Evolutionary conservation across 139 green algal genomes (phyloP), one percentile per base, ranked within the genome.

Genomic region (Coccomyxa sp.): DNA sequence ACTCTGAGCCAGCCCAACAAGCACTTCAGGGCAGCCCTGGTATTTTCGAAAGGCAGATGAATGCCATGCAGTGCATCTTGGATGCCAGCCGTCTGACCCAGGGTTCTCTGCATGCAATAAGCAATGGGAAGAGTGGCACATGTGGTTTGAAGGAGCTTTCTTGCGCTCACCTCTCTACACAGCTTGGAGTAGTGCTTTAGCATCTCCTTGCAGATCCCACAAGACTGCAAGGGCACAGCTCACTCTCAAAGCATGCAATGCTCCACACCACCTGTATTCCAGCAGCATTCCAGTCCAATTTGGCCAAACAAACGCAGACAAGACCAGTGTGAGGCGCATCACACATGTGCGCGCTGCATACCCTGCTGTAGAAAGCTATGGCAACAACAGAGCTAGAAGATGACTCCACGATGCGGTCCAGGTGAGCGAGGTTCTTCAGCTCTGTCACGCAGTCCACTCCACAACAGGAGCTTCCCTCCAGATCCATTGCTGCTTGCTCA

Each of bases 341-440:
- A 37, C 8, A 50, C 12, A 8, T 41, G 41, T 54, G 34, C 2
- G 50, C 18, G 22, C 33, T 7, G 2, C 50, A 33, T 50, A 83
- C 79, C 79, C 76, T 70, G 73, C 79, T 83, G 58, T 83, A 83
- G 34, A 79, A 70, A 9, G 71, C 76, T 24, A 83, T 24, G n/a
- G 75, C 40, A 8, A 83, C 73, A 18, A 83, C 29, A 27, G 55
- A 44, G 38, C 44, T 70, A 10, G 55, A 55, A 44, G 79, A 73
- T 1, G 24, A 34, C 2, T 83, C 73, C 24, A 83, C 64, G 16
- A 79, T 29, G 5, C 29, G 38, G 5, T 83, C 79, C 14, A 83
- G 31, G 18, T 83, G 79, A 24, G 33, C 27, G n/a, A 83, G 39
- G 33, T n/a, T 79, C 29, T 39, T 55, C 29, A 83, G n/a, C 76